Base-by-base conservation (phyloP, 176 grass and related monocot genomes). In the Thinopyrum elongatum region DNA sequence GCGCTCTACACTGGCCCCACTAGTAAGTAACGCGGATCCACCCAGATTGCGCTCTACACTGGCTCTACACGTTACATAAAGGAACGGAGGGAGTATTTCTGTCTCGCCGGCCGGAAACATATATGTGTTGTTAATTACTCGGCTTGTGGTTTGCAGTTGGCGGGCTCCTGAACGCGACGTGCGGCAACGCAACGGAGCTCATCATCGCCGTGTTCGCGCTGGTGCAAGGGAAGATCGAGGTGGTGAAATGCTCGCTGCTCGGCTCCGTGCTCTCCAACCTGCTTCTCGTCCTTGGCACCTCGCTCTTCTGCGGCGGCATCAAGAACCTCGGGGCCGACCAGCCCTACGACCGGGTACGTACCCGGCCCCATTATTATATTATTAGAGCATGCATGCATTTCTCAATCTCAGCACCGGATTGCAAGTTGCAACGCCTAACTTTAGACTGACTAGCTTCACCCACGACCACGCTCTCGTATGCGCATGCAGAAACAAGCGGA, bases 261-360 rank as follows among this genome's bases (percentile, higher is more conserved):
- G 94, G 97, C 75, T 99, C 97, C 30, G 79, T 99, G 42, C 87
- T 99, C 34, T 99, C 97, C 80, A 99, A 99, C 85, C 89, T 99
- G 44, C 87, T 99, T 14, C 97, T 99, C 26, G 97, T 99, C 26
- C 92, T 99, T 5, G 97, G 97, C 64, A 90, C 83, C 47, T 99
- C 97, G 8, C 90, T 99, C 58, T 91, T 99, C 79, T 90, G 81
- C 26, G 94, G 97, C 2, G 97, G 97, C 25, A 61, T 99, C 58
- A 82, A 76, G 41, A 94, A 99, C 82, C 87, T 96, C 21, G 79
- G 85, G 34, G 60, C 4, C 71, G 22, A 81, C 12, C 97, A 99
- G 88, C 73, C 79, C 0, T 96, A 88, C 77, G 94, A 96, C 86
- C 86, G 91, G 83, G 89, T 94, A 76, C 41, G 39, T 41, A 26